Evolutionary conservation across 2,329 filamentous ascomycete species (phyloP).

Genomic region (Paracoccidioides brasiliensis): DNA sequence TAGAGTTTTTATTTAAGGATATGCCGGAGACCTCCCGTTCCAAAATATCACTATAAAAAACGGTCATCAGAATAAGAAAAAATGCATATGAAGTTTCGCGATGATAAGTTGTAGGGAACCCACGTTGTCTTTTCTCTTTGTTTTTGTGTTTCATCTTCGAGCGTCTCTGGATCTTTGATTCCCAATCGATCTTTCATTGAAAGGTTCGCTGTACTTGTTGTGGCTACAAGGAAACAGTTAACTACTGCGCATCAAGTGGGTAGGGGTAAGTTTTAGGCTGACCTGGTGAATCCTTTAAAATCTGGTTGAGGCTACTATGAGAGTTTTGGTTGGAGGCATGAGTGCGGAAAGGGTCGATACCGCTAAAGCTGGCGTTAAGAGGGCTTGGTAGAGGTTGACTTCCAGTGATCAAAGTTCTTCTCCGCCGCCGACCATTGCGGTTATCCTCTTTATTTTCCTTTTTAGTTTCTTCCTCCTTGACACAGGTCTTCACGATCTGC

Average conservation of each 20-base stretch:
- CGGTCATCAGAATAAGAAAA: neutral
- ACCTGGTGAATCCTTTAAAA: conserved; percentile 62
- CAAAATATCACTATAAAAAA: conserved; percentile 58
- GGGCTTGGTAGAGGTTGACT: conserved; percentile 93
- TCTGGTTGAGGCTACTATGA: conserved; percentile 67
- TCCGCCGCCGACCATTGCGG: conserved; percentile 75
- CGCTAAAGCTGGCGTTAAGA: conserved; percentile 80
- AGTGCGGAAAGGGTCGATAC: conserved; percentile 53
- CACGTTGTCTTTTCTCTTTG: conserved; percentile 90
- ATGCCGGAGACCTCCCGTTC: conserved; percentile 91
- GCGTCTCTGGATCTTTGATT: conserved; percentile 39
- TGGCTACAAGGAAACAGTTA: conserved; percentile 27
- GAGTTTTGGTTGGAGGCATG: conserved; percentile 48
- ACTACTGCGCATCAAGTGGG: neutral
- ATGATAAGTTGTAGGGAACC: conserved; percentile 27
- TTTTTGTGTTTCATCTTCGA: conserved; percentile 55
- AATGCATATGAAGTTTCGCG: neutral
- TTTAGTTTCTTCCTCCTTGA: conserved; percentile 59
- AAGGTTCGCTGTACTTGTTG: conserved; percentile 29
- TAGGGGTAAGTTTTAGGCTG: conserved; percentile 19
- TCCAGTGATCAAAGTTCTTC: conserved; percentile 89
- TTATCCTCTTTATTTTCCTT: conserved; percentile 75
- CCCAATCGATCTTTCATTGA: conserved; percentile 49
- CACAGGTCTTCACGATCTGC: conserved; percentile 92
- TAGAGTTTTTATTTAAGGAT: conserved; percentile 65